Evolutionary conservation across 495 filamentous ascomycete genomes (phyloP).

Genomic region (Recurvomyces mirabilis): DNA sequence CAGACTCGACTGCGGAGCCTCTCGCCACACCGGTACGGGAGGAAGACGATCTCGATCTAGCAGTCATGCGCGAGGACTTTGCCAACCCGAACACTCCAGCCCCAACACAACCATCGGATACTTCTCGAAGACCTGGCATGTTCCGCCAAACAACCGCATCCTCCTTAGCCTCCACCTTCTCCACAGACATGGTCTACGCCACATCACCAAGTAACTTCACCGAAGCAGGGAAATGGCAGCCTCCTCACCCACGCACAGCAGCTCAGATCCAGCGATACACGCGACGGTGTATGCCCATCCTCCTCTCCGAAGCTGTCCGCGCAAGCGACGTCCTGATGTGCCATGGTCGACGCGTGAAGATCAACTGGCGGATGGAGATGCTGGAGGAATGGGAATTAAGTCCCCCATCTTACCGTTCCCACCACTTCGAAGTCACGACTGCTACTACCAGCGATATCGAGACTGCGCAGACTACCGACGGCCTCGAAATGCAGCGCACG

Average conservation of each 20-base stretch:
- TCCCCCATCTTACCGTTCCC: conserved; percentile 19
- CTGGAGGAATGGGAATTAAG: conserved; percentile 20
- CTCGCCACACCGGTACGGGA: conserved; percentile 4
- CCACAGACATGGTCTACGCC: conserved; percentile 13
- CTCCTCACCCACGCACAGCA: conserved; percentile 16
- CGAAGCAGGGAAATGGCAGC: conserved; percentile 21
- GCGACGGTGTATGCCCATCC: conserved; percentile 28
- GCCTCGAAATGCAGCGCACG: neutral
- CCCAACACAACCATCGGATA: neutral
- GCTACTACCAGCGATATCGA: neutral
- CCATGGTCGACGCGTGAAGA: conserved; percentile 27
- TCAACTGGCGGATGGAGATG: conserved; percentile 26
- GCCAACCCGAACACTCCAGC: neutral
- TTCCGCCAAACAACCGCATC: conserved; percentile 7
- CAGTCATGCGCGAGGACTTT: conserved; percentile 15
- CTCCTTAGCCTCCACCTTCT: conserved; percentile 7
- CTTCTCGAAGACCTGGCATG: conserved; percentile 7
- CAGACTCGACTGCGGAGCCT: neutral
- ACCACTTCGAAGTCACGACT: conserved; percentile 7
- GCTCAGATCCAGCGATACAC: conserved; percentile 28
- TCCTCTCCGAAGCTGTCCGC: conserved; percentile 24
- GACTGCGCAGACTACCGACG: no score
- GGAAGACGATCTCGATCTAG: conserved; percentile 18
- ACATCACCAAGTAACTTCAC: conserved; percentile 15
- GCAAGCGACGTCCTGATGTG: conserved; percentile 29